Base-by-base conservation (phyloP, 495 filamentous ascomycete genomes). In the Tuber calosporum region DNA sequence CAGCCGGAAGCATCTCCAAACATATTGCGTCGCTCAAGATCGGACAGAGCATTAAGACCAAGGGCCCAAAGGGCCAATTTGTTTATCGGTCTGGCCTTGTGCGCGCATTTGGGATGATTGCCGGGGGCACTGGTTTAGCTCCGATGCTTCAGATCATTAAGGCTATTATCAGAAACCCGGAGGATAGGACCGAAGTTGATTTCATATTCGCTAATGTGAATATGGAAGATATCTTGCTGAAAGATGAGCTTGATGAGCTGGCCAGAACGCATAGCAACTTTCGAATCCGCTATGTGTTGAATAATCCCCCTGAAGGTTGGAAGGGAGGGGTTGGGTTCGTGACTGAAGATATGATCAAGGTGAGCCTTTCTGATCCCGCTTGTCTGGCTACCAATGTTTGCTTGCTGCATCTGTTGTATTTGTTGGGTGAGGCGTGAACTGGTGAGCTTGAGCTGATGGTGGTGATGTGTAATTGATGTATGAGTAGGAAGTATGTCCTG, bases 171-270 rank as follows among this genome's bases (percentile, higher is more conserved):
- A 86, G 93, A 77, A 85, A 90, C 62, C 86, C 90, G 26, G 91
- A 88, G 71, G 93, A 98, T 83, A 88, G 84, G 76, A 97, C 94
- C 72, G 84, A 96, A 87, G 88, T 98, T 26, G 92, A 97, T 81
- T 84, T 98, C 72, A 91, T 98, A 81, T 98, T 97, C 80, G 94
- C 94, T 80, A 98, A 98, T 82, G 94, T 98, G 72, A 94, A 93
- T 79, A 83, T 86, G 62, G 91, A 96, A 80, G 94, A 98, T 82
- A 97, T 98, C 79, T 84, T 98, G 77, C 85, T 97, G 76, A 90
- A 90, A 84, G 92, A 96, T 79, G 93, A 97, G 78, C 84, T 98
- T 79, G 93, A 96, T 82, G 82, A 87, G 78, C 85, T 97, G 79
- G 89, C 85, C 38, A 86, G 87, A 77, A 88, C 93, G 80, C 94